Evolutionary conservation across 768 basidiomycete genomes (phyloP).

Genomic region (Boletus subcaerulescens): DNA sequence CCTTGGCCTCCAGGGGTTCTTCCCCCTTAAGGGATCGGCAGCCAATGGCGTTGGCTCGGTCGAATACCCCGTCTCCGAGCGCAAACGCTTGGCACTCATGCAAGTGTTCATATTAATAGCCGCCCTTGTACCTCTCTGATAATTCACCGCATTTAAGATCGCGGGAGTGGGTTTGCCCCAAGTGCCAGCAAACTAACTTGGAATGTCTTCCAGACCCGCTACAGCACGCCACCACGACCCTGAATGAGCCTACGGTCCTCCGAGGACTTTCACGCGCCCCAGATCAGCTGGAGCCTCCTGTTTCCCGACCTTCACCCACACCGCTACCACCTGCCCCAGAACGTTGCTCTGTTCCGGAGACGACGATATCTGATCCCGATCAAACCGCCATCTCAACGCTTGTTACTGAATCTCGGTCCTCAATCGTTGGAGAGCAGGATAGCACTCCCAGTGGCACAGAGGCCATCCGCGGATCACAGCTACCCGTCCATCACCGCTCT

Average conservation of each 20-base stretch:
- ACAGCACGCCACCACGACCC: conserved; percentile 14
- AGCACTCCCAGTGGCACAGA: conserved; percentile 8
- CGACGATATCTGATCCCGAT: conserved; percentile 17
- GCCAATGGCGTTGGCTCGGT: conserved; percentile 87
- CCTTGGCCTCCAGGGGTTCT: conserved; percentile 85
- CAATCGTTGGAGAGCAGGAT: conserved; percentile 12
- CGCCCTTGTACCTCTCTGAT: conserved; percentile 9
- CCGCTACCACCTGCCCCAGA: conserved; percentile 17
- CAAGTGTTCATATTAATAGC: conserved; percentile 39
- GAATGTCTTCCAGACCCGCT: conserved; percentile 69
- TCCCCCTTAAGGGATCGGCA: conserved; percentile 83
- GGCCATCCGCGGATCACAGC: conserved; percentile 18
- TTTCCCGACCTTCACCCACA: conserved; percentile 12
- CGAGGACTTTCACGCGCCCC: conserved; percentile 23
- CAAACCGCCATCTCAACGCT: conserved; percentile 12
- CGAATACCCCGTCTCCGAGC: conserved; percentile 70
- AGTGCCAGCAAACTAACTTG: conserved; percentile 65
- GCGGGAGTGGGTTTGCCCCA: conserved; percentile 75
- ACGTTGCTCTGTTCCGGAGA: conserved; percentile 14
- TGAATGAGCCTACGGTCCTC: conserved; percentile 12
- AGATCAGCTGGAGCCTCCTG: conserved; percentile 17
- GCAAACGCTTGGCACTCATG: conserved; percentile 75
- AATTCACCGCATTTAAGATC: conserved; percentile 47
- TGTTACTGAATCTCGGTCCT: conserved; percentile 7
- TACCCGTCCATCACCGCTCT: conserved; percentile 16